Conservation (phyloP, 805 yeast genomes). For the Komagataella ulmi region DNA sequence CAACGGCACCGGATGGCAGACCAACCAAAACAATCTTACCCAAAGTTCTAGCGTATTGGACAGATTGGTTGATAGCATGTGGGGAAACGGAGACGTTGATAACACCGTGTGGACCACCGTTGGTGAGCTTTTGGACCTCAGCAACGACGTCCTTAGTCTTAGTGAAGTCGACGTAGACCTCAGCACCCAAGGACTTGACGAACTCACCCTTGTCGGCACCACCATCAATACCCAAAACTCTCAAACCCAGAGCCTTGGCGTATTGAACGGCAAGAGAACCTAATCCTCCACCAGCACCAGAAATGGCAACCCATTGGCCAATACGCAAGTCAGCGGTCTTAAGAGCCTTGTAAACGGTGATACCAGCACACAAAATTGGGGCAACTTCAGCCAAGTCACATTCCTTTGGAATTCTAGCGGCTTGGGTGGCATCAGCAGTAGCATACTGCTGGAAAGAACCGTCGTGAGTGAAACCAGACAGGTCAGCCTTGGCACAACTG, state of each 20-base stretch:
- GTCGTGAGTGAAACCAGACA: constrained; percentile 66
- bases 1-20: constrained; percentile 48
- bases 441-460: constrained; percentile 45
- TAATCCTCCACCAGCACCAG: constrained; percentile 78
- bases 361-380: constrained; percentile 40
- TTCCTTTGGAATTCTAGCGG: constrained; percentile 31
- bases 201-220: constrained; percentile 31
- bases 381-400: constrained; percentile 32
- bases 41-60: constrained; percentile 28
- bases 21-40: constrained; percentile 54
- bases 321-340: constrained; percentile 34
- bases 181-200: constrained; percentile 29
- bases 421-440: constrained; percentile 38
- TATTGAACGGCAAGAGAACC: constrained; percentile 68
- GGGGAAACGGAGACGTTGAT: constrained; percentile 40
- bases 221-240: constrained; percentile 63
- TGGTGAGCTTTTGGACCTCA: constrained; percentile 26
- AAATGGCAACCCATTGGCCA: constrained; percentile 64
- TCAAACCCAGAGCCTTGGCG: constrained; percentile 64
- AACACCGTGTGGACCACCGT: constrained; percentile 40
- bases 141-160: constrained; percentile 23
- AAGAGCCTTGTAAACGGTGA: constrained; percentile 39
- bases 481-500: constrained; percentile 56
- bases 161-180: constrained; percentile 30
- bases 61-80: constrained; percentile 29